Conservation (phyloP, 345 rosid species). For the Cardamine resedifolia region DNA sequence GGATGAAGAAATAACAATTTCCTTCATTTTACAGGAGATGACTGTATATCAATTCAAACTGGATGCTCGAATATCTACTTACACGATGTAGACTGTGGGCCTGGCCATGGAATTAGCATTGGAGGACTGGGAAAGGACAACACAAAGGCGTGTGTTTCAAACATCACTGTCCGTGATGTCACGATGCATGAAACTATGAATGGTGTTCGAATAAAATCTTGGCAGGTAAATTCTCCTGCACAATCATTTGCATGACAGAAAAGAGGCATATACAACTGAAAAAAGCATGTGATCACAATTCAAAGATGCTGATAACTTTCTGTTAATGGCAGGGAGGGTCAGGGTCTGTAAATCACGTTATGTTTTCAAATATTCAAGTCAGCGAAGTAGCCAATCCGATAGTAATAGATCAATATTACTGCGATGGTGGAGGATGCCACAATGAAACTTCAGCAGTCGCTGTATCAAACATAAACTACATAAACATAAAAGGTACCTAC, state of each 20-base stretch:
- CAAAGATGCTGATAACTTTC: slow-evolving; percentile 15
- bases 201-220: slow-evolving; percentile 88
- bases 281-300: slow-evolving; percentile 10
- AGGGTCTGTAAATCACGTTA: slow-evolving; percentile 75
- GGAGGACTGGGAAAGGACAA: slow-evolving; percentile 77
- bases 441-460: slow-evolving; percentile 79
- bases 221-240: slow-evolving; percentile 61
- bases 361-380: slow-evolving; percentile 84
- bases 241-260: not conserved
- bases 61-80: slow-evolving; percentile 80
- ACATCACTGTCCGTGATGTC: slow-evolving; percentile 71
- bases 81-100: slow-evolving; percentile 75
- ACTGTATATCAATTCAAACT: slow-evolving; percentile 80
- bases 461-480: slow-evolving; percentile 64
- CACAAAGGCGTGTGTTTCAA: slow-evolving; percentile 81
- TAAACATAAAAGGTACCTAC: slow-evolving; percentile 76
- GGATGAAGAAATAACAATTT: not conserved
- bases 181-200: slow-evolving; percentile 53
- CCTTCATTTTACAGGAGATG: slow-evolving; percentile 68
- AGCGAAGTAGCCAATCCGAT: slow-evolving; percentile 70
- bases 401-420: slow-evolving; percentile 83
- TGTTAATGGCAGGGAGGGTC: slow-evolving; percentile 71
- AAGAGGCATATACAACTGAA: not conserved
- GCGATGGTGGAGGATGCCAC: slow-evolving; percentile 57
- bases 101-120: slow-evolving; percentile 96